Conservation (phyloP, 2,329 filamentous ascomycete species). For the Tolypocladium sp. region DNA sequence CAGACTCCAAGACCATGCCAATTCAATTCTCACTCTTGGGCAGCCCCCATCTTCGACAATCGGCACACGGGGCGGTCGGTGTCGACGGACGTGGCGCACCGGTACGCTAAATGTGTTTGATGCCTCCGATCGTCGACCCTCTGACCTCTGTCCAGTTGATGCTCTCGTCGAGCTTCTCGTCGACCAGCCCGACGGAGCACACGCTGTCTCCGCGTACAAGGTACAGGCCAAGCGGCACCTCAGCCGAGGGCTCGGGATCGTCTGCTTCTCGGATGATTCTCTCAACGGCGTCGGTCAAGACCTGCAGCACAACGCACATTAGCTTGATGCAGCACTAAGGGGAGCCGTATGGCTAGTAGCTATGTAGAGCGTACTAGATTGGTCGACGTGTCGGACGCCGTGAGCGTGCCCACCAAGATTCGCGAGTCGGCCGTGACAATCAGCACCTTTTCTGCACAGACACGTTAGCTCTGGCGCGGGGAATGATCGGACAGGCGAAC, state of each 20-base stretch:
- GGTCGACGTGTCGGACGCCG: slow-evolving; percentile 83
- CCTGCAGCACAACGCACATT: slow-evolving; percentile 30
- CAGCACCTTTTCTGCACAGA: slow-evolving; percentile 70
- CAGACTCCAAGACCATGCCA: slow-evolving; percentile 8
- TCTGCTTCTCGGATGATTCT: slow-evolving; percentile 82
- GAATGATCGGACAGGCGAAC: background rate
- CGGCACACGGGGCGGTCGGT: background rate
- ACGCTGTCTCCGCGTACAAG: slow-evolving; percentile 93
- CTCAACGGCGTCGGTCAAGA: slow-evolving; percentile 75
- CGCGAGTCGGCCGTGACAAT: slow-evolving; percentile 89
- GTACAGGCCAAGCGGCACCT: slow-evolving; percentile 80
- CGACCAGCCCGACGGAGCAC: slow-evolving; percentile 78
- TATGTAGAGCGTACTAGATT: slow-evolving; percentile 54
- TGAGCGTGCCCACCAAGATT: slow-evolving; percentile 71
- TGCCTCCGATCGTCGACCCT: slow-evolving; percentile 72
- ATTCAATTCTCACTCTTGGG: background rate
- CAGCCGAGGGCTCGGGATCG: slow-evolving; percentile 69
- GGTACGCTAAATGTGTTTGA: slow-evolving; percentile 59
- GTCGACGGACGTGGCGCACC: background rate
- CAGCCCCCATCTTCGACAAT: background rate
- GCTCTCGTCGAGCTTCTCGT: slow-evolving; percentile 78
- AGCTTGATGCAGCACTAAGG: background rate
- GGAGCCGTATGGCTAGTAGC: background rate
- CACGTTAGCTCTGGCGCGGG: background rate
- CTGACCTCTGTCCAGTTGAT: slow-evolving; percentile 92